phyloP scores from a whole-genome alignment of 2,329 filamentous ascomycete species.

The Xylaria hypoxylon region DNA sequence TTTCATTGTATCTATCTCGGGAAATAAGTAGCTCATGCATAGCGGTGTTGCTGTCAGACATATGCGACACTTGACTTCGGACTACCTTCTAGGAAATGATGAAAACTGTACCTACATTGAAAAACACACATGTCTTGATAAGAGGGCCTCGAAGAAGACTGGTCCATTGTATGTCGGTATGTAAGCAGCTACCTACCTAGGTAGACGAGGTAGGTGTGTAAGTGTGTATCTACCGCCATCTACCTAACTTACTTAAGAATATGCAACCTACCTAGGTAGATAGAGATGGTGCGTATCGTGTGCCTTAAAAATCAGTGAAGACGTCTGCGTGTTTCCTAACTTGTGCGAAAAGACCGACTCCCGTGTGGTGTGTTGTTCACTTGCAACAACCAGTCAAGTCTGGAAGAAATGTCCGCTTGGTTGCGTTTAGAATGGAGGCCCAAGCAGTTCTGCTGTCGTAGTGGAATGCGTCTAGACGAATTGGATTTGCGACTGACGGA shows the following conservation, averaged over 20 bases:
- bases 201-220: slow-evolving; percentile 3
- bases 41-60: slow-evolving; percentile 10
- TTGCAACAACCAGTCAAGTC: slow-evolving; percentile 31
- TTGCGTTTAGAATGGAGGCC: slow-evolving; percentile 37
- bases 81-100: slow-evolving; percentile 14
- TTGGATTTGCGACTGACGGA: slow-evolving; percentile 33
- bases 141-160: slow-evolving; percentile 22
- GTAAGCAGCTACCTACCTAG: neutral
- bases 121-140: slow-evolving; percentile 28
- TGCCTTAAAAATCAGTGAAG: slow-evolving; percentile 31
- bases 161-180: slow-evolving; percentile 21
- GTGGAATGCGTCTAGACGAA: slow-evolving; percentile 32
- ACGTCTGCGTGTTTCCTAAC: slow-evolving; percentile 31
- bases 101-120: slow-evolving; percentile 5
- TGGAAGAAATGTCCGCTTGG: slow-evolving; percentile 35
- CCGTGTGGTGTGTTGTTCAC: slow-evolving; percentile 40
- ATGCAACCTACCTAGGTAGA: slow-evolving; percentile 15
- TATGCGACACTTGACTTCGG: slow-evolving; percentile 24
- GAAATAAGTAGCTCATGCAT: neutral
- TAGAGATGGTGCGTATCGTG: slow-evolving; percentile 21
- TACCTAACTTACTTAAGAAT: too few relatives aligned
- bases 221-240: too few relatives aligned
- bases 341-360: slow-evolving; percentile 32
- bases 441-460: slow-evolving; percentile 32
- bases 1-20: neutral